These are phyloP conservation scores for Neofusicoccum parvum DNA, from an alignment of 2,329 filamentous ascomycete genomes.

Conservation along the genomic window DNA sequence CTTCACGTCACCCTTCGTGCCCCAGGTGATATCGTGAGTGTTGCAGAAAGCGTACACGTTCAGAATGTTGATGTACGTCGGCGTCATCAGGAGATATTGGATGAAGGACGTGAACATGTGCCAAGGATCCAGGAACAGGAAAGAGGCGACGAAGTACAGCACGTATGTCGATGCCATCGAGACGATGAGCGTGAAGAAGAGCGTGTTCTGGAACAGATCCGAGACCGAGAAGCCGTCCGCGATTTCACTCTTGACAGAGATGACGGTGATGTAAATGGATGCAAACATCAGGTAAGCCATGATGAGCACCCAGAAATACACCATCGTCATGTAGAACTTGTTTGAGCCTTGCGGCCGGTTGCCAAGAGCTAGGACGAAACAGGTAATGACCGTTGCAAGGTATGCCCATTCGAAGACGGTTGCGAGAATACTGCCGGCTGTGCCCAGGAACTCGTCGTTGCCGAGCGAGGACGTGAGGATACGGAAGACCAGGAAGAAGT, in stretches of 20 bases:
- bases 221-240: conserved; percentile 65
- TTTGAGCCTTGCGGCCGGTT: conserved; percentile 95
- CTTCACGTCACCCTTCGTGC: conserved; percentile 97
- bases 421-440: conserved; percentile 75
- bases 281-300: conserved; percentile 97
- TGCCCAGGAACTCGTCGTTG: conserved; percentile 68
- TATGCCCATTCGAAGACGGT: conserved; percentile 97
- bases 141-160: conserved; percentile 86
- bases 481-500: conserved; percentile 99
- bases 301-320: conserved; percentile 96
- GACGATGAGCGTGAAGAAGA: conserved; percentile 92
- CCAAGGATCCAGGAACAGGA: conserved; percentile 98
- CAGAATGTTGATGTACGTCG: conserved; percentile 96
- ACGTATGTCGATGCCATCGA: conserved; percentile 90
- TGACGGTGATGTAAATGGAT: conserved; percentile 89
- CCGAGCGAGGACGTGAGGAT: conserved; percentile 90
- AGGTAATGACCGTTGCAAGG: conserved; percentile 85
- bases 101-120: conserved; percentile 95
- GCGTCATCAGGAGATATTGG: conserved; percentile 93
- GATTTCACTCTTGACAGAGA: conserved; percentile 75
- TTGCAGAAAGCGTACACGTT: conserved; percentile 99
- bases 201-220: conserved; percentile 79
- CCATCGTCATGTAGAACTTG: conserved; percentile 92
- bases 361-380: conserved; percentile 91
- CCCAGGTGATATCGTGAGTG: conserved; percentile 96